Conservation (phyloP, 1,284 basidiomycete species). For the Rhizoctonia solani region DNA sequence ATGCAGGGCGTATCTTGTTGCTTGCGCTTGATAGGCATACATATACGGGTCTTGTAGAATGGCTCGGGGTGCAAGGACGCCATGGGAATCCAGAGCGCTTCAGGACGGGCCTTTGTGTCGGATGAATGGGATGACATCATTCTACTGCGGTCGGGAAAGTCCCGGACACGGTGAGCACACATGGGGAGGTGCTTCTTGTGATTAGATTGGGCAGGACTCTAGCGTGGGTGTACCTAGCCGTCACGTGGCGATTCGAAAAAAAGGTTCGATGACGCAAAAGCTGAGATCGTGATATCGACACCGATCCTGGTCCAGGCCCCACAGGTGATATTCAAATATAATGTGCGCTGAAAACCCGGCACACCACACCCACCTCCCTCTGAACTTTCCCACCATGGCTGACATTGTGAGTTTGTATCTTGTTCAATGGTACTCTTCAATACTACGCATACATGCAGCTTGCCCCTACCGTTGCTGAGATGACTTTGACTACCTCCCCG, state of each 20-base stretch:
- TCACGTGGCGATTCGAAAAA: neutral
- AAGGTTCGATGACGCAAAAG: neutral
- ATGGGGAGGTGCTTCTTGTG: too few species aligned
- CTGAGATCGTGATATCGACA: neutral
- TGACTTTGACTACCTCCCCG: too few species aligned
- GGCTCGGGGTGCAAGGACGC: too few species aligned
- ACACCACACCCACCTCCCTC: neutral
- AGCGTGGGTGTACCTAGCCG: neutral
- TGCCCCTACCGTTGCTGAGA: neutral
- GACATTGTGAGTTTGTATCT: slow-evolving; percentile 14
- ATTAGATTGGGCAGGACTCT: too few species aligned
- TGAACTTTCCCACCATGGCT: neutral
- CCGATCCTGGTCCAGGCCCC: neutral
- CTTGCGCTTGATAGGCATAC: too few species aligned
- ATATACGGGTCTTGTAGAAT: too few species aligned
- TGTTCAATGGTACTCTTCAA: too few species aligned
- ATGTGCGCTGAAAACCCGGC: neutral
- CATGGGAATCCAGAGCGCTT: too few species aligned
- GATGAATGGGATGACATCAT: slow-evolving; percentile 10
- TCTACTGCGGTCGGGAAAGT: neutral
- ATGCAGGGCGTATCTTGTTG: too few species aligned
- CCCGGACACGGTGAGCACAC: neutral
- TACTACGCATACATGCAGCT: slow-evolving; percentile 4
- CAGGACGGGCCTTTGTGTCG: too few species aligned
- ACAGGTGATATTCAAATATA: neutral